Base-by-base conservation (phyloP, 108 stramenopile genomes). In the Nitzschia sp. region DNA sequence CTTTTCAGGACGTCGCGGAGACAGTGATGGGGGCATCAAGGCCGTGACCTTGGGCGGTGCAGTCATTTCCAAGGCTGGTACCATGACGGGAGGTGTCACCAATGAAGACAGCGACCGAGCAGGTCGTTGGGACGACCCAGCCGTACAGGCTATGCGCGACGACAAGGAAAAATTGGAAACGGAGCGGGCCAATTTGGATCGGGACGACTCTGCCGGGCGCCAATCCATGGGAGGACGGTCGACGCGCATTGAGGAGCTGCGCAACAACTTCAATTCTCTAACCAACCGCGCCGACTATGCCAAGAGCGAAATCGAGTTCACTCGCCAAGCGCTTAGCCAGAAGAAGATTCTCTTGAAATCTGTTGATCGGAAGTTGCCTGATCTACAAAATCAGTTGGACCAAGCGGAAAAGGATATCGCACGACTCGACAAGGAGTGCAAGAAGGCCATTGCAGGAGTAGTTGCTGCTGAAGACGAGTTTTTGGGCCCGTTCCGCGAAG, bases 11-110 rank as follows among this genome's bases (percentile, higher is more conserved):
- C 48, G 53, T 13, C 32, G 50, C 16, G 71, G 73, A 13, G 73
- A 46, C 30, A 60, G 52, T 2, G 76, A 85, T 25, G 69, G 78
- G 55, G 66, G 86, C n/a, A 68, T 96, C 84, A 98, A 98, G 77
- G 97, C 97, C 3, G 97, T 99, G 45, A 98, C 97, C 3, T 32
- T 98, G 28, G 88, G 79, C 28, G 98, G 98, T 6, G 88, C 89
- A 30, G 91, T 97, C 50, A 97, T 99, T 63, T 86, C 86, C 80
- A 98, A 97, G 79, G 92, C 94, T 13, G 98, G 97, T 28, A 97
- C 94, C 53, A 99, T 99, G 96, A 99, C 97, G 5, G 98, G 98
- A 5, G 98, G 98, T 53, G 81, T 86, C 15, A 59, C 59, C 47
- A 79, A 76, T 56, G 91, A 92, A 19, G 81, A 84, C 45, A 69